phyloP scores from a whole-genome alignment of 116 monocot genomes.

The Iris pallida region DNA sequence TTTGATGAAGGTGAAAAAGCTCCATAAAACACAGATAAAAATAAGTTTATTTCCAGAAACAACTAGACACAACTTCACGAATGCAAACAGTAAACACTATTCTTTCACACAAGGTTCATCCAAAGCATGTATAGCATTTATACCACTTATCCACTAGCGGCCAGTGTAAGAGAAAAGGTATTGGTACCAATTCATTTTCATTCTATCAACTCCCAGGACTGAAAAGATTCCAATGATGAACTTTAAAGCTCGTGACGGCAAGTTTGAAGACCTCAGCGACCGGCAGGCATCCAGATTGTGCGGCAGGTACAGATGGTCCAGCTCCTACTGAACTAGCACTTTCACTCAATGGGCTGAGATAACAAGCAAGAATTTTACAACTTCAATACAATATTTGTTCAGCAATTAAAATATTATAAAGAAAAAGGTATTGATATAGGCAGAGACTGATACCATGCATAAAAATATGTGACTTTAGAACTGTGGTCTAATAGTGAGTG shows the following conservation, averaged over 20 bases:
- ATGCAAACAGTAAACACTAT: no score
- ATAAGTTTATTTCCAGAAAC: no score
- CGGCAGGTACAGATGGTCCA: conserved; percentile 50
- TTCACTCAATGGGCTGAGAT: conserved; percentile 65
- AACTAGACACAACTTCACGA: no score
- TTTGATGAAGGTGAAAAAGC: no score
- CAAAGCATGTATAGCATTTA: no score
- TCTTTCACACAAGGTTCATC: no score
- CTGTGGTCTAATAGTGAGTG: no score
- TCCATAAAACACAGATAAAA: no score
- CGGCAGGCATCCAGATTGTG: conserved; percentile 51
- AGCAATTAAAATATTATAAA: neutral
- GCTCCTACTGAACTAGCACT: conserved; percentile 57
- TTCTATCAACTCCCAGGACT: conserved; percentile 20
- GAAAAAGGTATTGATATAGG: neutral
- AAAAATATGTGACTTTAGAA: no score
- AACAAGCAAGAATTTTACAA: neutral
- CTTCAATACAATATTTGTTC: neutral
- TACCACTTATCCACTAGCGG: no score
- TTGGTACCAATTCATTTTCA: neutral
- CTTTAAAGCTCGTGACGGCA: conserved; percentile 57
- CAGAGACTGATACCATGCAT: no score
- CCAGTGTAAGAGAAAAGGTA: neutral
- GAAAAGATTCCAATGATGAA: conserved; percentile 71
- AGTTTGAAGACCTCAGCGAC: conserved; percentile 57